Base-by-base conservation (phyloP, 495 filamentous ascomycete species). In the Astrothelium macrocarpum region DNA sequence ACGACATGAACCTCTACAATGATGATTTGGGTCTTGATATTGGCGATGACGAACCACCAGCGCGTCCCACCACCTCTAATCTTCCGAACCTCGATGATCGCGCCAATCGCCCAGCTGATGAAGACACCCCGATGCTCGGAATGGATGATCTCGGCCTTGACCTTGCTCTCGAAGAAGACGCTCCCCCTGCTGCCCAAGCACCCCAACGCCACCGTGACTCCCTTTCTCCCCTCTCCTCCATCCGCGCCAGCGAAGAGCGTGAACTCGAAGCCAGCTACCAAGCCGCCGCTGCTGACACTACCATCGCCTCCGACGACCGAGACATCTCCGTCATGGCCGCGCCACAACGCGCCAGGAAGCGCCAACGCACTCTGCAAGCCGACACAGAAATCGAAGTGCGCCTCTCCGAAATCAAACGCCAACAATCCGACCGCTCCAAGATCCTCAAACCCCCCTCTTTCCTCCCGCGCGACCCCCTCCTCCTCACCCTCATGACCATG, bases 401-500 rank as follows among this genome's bases (percentile, higher is more conserved):
- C 32, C 75, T 70, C 53, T 73, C 69, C 20, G 74, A 85, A 64
- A 88, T 97, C 76, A 89, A 88, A 72, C 81, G 85, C 43, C 89
- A 90, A 73, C 90, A 95, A 69, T 79, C 82, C 32, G 87, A 92
- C 65, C 86, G 87, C 64, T 85, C 87, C 23, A 87, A 84, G 56
- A 97, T 97, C 65, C 75, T 95, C 60, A 90, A 88, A 72, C 84
- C 85, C 9, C 81, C 88, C 28, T 82, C 83, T 16, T 95, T 93
- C 72, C 76, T 97, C 29, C 87, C 93, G 16, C 84, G 91, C 43
- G 90, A 98, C 67, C 90, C 92, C 1, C 83, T 90, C 43, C 76
- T 97, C 20, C 77, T 96, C 14, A 88, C 90, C 36, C 79, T 98
- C n/a, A 87, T 95, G 80, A 89, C 87, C 69, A 83, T 96, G 76